A percentile compares a stretch with the other conserved stretches of the same genome.
Evolutionary conservation across 805 yeast species (phyloP).

Genomic region (Barnettozyma sp.): DNA sequence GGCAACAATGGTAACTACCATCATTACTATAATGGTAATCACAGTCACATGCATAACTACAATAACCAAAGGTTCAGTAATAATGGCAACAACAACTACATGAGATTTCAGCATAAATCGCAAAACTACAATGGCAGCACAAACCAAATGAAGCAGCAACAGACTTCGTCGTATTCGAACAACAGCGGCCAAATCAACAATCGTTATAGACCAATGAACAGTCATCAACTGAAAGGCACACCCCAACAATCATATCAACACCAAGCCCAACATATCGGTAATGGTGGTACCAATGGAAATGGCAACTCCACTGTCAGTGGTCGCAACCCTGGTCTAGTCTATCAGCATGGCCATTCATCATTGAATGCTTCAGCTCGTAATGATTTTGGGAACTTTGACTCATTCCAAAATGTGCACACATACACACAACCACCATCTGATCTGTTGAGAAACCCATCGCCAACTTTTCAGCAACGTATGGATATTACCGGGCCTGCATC

Average conservation of each 20-base stretch:
- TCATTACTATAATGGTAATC: constrained; percentile 8
- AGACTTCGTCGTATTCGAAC: constrained; percentile 19
- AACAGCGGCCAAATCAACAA: constrained; percentile 15
- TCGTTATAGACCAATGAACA: constrained; percentile 16
- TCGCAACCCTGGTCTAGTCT: no score
- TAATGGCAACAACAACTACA: constrained; percentile 2
- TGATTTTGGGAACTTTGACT: constrained; percentile 8
- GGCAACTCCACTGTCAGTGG: no score
- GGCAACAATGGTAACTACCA: constrained; percentile 8
- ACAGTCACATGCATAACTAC: constrained; percentile 7
- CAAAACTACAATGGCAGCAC: constrained; percentile 18
- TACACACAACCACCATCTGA: constrained; percentile 14
- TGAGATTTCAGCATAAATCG: constrained; percentile 7
- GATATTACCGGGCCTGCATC: no score
- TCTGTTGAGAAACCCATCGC: constrained; percentile 15
- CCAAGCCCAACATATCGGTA: background rate
- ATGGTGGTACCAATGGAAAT: no score
- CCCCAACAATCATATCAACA: constrained; percentile 4
- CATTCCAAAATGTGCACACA: constrained; percentile 13
- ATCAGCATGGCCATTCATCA: constrained; percentile 6
- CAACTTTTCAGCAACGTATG: no score
- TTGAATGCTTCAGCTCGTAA: background rate
- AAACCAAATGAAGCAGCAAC: constrained; percentile 23
- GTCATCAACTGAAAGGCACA: background rate
- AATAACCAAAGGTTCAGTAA: constrained; percentile 5